A percentile compares a stretch with the other conserved stretches of the same genome.
phyloP scores from a whole-genome alignment of 2,329 filamentous ascomycete genomes.

The Anisogramma anomala region DNA sequence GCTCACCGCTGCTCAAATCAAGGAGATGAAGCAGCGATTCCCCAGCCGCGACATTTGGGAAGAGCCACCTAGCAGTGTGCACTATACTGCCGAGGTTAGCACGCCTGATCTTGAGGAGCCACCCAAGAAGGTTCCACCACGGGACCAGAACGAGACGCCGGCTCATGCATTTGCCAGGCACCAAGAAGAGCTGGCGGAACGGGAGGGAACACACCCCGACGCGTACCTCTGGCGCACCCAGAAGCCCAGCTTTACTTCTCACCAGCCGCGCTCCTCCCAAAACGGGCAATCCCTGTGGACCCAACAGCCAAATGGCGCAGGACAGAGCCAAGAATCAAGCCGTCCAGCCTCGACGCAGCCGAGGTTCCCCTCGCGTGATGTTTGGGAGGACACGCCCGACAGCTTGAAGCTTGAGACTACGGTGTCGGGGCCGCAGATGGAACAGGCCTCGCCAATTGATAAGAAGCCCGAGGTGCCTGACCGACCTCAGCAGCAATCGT shows the following conservation, averaged over 20 bases:
- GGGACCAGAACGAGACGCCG: constrained; percentile 38
- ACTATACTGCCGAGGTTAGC: constrained; percentile 69
- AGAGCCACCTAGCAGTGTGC: constrained; percentile 77
- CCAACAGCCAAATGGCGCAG: background rate
- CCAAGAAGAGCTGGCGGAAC: constrained; percentile 54
- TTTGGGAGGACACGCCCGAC: constrained; percentile 91
- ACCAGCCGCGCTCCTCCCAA: constrained; percentile 38
- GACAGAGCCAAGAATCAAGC: constrained; percentile 16
- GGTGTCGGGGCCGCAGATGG: constrained; percentile 44
- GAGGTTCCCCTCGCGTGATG: constrained; percentile 80
- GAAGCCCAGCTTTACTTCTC: constrained; percentile 35
- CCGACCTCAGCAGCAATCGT: constrained; percentile 36
- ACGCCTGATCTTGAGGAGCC: constrained; percentile 52
- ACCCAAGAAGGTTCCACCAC: constrained; percentile 21
- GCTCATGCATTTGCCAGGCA: constrained; percentile 55
- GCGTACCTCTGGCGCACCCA: constrained; percentile 43
- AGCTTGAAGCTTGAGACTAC: constrained; percentile 70
- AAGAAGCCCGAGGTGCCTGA: constrained; percentile 46
- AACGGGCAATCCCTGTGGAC: constrained; percentile 24
- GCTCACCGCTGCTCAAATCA: constrained; percentile 25
- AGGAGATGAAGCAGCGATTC: constrained; percentile 56
- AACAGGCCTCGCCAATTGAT: constrained; percentile 30
- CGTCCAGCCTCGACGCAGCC: constrained; percentile 51
- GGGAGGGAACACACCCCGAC: constrained; percentile 34
- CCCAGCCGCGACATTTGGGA: constrained; percentile 97